Conservation (phyloP, 2,329 filamentous ascomycete species). For the Fusarium papillatum region DNA sequence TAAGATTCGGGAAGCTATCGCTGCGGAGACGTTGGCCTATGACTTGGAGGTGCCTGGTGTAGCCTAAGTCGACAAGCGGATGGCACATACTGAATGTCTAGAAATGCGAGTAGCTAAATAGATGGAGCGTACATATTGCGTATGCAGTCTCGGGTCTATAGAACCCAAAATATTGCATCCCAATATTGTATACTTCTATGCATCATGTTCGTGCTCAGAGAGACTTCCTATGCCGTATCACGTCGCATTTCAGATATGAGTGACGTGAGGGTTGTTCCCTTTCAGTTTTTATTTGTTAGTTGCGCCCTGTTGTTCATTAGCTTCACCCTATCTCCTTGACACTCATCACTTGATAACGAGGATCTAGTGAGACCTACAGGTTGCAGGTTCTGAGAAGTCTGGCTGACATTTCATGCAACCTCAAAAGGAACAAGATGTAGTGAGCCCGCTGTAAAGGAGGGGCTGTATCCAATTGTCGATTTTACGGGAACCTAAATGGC, state of each 20-base stretch:
- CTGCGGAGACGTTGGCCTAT: neutral
- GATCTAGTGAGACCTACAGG: too few species aligned
- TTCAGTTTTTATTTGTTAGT: too few species aligned
- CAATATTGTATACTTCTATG: neutral
- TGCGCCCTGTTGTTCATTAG: too few species aligned
- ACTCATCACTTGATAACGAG: too few species aligned
- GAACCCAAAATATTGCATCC: neutral
- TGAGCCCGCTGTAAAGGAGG: neutral
- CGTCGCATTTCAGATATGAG: neutral
- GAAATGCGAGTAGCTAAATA: neutral
- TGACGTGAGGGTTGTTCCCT: neutral
- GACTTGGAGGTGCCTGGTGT: neutral
- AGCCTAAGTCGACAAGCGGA: neutral
- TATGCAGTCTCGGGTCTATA: neutral
- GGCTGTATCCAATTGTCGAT: neutral
- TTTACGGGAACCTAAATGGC: neutral
- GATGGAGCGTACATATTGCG: accelerated
- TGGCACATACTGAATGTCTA: neutral
- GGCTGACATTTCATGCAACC: too few species aligned
- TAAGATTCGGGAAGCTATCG: neutral
- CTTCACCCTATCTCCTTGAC: too few species aligned
- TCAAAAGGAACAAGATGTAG: too few species aligned
- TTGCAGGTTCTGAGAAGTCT: too few species aligned
- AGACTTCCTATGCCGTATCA: neutral
- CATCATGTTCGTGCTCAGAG: neutral